Conservation (phyloP, 2,329 filamentous ascomycete species). For the Arthrinium puccinioides region DNA sequence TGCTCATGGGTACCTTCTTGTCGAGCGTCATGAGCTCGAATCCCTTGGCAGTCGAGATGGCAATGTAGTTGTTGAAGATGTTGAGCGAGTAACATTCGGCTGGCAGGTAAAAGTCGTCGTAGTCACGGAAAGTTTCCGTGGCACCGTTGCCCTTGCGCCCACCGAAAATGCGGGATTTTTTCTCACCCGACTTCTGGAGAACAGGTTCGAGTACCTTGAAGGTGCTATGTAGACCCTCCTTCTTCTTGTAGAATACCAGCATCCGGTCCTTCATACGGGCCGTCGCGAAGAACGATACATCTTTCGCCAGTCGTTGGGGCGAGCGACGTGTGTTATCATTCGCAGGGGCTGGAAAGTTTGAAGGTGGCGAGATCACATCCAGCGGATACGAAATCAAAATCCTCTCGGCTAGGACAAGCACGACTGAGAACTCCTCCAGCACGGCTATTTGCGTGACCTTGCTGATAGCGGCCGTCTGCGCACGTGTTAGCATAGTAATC, state of each 20-base stretch:
- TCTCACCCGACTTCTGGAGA: conserved; percentile 84
- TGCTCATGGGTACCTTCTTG: conserved; percentile 92
- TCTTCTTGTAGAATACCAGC: conserved; percentile 94
- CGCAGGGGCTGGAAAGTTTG: conserved; percentile 51
- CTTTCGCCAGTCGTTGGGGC: conserved; percentile 87
- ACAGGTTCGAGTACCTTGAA: conserved; percentile 97
- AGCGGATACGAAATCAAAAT: conserved; percentile 89
- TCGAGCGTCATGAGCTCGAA: conserved; percentile 95
- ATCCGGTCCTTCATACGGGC: conserved; percentile 96
- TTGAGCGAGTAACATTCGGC: conserved; percentile 93
- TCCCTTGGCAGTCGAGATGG: conserved; percentile 83
- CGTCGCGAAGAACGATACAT: conserved; percentile 94
- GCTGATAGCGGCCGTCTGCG: conserved; percentile 64
- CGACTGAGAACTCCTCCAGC: conserved; percentile 90
- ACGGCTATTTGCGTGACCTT: conserved; percentile 90
- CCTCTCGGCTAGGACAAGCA: conserved; percentile 86
- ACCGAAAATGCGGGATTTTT: conserved; percentile 62
- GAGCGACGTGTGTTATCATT: conserved; percentile 73
- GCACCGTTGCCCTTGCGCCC: conserved; percentile 55
- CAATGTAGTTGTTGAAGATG: conserved; percentile 89
- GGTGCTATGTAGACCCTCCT: conserved; percentile 82
- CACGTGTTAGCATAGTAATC: conserved; percentile 9
- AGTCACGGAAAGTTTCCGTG: conserved; percentile 96
- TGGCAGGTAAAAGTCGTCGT: conserved; percentile 97
- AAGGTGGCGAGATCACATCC: conserved; percentile 67